These are phyloP conservation scores for Penicillium sp. DNA, from an alignment of 2,329 filamentous ascomycete species.

Conservation along the genomic window DNA sequence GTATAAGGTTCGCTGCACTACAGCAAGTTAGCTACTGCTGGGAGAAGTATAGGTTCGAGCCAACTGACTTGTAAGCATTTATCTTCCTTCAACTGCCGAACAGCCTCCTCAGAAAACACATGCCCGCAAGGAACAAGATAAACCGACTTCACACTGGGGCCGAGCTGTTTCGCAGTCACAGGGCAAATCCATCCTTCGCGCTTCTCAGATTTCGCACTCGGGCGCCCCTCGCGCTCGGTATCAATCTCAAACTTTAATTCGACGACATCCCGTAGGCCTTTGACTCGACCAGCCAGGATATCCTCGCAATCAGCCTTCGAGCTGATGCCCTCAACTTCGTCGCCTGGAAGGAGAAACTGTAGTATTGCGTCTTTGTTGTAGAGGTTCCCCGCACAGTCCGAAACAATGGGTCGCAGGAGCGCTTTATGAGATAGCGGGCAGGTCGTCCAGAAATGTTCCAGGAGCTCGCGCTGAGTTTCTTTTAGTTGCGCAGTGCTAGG, in stretches of 20 bases:
- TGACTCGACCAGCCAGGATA: slow-evolving; percentile 67
- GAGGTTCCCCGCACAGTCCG: slow-evolving; percentile 79
- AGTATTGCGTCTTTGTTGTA: slow-evolving; percentile 96
- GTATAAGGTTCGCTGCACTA: slow-evolving; percentile 78
- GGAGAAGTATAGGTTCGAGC: not conserved
- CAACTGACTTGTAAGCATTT: slow-evolving; percentile 59
- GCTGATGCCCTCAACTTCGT: slow-evolving; percentile 59
- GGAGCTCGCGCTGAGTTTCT: slow-evolving; percentile 81
- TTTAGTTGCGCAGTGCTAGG: slow-evolving; percentile 86
- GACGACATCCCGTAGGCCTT: slow-evolving; percentile 81
- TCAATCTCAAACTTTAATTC: slow-evolving; percentile 77
- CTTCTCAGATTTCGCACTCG: slow-evolving; percentile 48
- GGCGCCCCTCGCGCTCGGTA: slow-evolving; percentile 42
- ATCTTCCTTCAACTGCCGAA: slow-evolving; percentile 76
- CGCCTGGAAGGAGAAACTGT: slow-evolving; percentile 64
- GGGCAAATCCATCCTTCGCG: slow-evolving; percentile 77
- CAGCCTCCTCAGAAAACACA: slow-evolving; percentile 84
- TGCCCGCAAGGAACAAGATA: slow-evolving; percentile 96
- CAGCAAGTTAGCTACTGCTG: not conserved
- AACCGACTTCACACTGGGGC: slow-evolving; percentile 76
- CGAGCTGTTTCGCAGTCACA: slow-evolving; percentile 83
- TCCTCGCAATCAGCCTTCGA: slow-evolving; percentile 65
- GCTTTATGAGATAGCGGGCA: slow-evolving; percentile 84
- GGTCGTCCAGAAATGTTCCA: slow-evolving; percentile 83
- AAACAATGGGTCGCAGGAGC: slow-evolving; percentile 77